These are phyloP conservation scores for Verruconis gallopava DNA, from an alignment of 2,329 filamentous ascomycete species.

Conservation along the genomic window DNA sequence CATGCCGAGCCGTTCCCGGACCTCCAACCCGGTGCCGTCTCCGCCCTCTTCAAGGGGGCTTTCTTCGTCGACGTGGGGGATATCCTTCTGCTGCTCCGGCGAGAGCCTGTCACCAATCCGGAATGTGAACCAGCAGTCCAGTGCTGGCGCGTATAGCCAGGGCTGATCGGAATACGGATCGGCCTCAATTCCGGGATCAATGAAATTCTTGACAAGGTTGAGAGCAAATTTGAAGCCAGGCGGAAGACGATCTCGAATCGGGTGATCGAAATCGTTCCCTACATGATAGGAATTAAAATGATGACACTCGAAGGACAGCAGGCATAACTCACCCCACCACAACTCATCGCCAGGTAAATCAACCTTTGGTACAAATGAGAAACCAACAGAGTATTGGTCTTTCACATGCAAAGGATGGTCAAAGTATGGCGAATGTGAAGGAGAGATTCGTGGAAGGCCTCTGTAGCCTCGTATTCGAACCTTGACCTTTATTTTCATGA, in stretches of 20 bases:
- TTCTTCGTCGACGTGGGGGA: slow-evolving; percentile 3
- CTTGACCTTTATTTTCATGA: slow-evolving; percentile 54
- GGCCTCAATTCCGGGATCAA: slow-evolving; percentile 82
- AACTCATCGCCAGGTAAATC: slow-evolving; percentile 56
- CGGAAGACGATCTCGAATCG: slow-evolving; percentile 74
- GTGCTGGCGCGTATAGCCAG: slow-evolving; percentile 69
- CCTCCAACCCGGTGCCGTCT: slow-evolving; percentile 14
- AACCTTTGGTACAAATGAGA: slow-evolving; percentile 60
- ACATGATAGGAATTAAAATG: background rate
- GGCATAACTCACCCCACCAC: slow-evolving; percentile 48
- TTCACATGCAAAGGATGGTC: slow-evolving; percentile 22
- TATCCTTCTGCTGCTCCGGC: slow-evolving; percentile 6
- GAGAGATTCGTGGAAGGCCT: slow-evolving; percentile 18
- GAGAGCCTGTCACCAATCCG: slow-evolving; percentile 7
- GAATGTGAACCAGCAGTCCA: slow-evolving; percentile 24
- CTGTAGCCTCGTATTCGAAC: slow-evolving; percentile 60
- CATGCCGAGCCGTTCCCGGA: slow-evolving; percentile 26
- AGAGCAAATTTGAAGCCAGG: slow-evolving; percentile 78
- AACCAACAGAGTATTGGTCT: slow-evolving; percentile 76
- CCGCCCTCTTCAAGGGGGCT: slow-evolving; percentile 6
- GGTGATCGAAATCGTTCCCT: slow-evolving; percentile 83
- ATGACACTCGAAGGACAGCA: background rate
- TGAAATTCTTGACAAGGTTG: slow-evolving; percentile 75
- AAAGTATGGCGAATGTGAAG: slow-evolving; percentile 6
- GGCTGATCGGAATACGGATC: slow-evolving; percentile 81